Evolutionary conservation across 2,329 filamentous ascomycete species (phyloP), one percentile per base, ranked within the genome.

Genomic region (Trichoderma sp.): DNA sequence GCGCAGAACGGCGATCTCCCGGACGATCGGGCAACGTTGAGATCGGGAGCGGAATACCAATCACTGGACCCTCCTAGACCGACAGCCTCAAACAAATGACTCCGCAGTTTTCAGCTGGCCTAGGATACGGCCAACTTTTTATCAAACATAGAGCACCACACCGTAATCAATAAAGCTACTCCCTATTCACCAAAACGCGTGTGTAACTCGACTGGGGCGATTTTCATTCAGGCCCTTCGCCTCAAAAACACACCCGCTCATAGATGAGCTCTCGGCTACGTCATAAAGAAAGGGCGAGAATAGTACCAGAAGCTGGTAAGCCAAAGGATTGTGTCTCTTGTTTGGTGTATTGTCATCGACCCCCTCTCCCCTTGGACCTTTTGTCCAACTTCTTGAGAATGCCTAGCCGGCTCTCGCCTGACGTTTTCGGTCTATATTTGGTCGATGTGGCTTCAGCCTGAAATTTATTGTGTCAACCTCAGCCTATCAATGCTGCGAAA

Each of bases 1-100:
- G n/a, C 50, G 27, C 35, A 45, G 12, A 54, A 25, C 15, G 35
- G 10, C 50, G 52, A 65, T 65, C 61, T 65, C 61, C 61, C 61
- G 61, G 7, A 17, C 37, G 61, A 65, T 65, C 61, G 52, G 34
- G 22, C 17, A 17, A 65, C 61, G 27, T 45, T 34, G 61, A 56
- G 61, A 65, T 65, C 61, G 61, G 34, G 42, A 45, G 27, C 27
- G 22, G 61, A 39, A 48, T 35, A 29, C 45, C 22, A 53, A 48
- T 13, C 6, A 56, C 37, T 29, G 29, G 37, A 17, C 52, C 17
- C 52, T n/a, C 48, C 52, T 25, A 45, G 61, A 45, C 52, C 61
- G 19, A 7, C 19, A 27, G 19, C 29, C 32, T 48, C 15, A 27
- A n/a, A 19, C 35, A 48, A 48, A 27, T 34, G 29, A 22, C 22